phyloP scores from a whole-genome alignment of 176 grass and related monocot species.

The Thinopyrum elongatum region DNA sequence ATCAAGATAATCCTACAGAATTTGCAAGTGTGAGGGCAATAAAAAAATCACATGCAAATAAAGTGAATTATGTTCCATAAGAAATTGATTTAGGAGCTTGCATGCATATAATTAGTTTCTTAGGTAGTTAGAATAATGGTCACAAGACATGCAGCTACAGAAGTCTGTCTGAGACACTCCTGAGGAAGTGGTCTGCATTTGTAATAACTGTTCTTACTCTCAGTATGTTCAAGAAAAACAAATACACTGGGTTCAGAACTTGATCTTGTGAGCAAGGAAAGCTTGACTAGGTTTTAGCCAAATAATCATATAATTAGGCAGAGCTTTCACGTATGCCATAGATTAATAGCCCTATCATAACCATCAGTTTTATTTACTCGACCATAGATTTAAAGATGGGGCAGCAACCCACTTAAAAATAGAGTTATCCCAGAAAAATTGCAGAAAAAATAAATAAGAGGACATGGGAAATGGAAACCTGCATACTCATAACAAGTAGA shows the following conservation, averaged over 20 bases:
- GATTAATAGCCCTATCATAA: background rate
- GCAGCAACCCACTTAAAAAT: background rate
- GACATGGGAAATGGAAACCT: background rate
- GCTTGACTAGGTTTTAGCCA: background rate
- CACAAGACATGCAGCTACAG: background rate
- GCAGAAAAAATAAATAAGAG: background rate
- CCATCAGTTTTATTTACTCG: background rate
- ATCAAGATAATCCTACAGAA: slow-evolving; percentile 92
- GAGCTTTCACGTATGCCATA: background rate
- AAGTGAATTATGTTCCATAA: slow-evolving; percentile 9
- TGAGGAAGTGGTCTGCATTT: background rate
- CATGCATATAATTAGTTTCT: background rate
- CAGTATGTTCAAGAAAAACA: slow-evolving; percentile 5
- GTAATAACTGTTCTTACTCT: slow-evolving; percentile 4
- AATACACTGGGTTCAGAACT: slow-evolving; percentile 4
- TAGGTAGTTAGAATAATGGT: background rate
- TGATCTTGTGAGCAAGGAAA: slow-evolving; percentile 1
- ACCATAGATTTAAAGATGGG: background rate
- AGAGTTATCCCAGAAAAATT: background rate
- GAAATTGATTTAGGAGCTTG: slow-evolving; percentile 11
- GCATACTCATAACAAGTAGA: background rate
- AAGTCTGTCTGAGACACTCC: background rate
- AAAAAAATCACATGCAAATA: background rate
- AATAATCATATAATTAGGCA: background rate
- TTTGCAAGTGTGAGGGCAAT: background rate